Evolutionary conservation across 345 rosid genomes (phyloP), one percentile per base, ranked within the genome.

Genomic region (Crucihimalaya himalaica): DNA sequence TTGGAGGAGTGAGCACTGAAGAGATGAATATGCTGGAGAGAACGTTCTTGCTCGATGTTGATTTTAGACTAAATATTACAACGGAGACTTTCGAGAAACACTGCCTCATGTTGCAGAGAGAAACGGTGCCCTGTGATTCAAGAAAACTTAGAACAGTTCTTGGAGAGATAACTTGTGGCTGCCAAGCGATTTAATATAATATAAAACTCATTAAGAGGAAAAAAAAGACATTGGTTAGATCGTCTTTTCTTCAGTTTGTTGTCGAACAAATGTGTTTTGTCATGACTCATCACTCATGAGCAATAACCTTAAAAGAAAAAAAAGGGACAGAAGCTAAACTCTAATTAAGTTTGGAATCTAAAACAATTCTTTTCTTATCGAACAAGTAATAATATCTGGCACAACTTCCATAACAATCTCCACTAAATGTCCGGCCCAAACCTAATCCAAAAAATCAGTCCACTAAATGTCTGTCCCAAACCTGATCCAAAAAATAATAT

Each of bases 21-120:
- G 84, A 83, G 72, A 77, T 83, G 80, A 83, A 83, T 63, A 42
- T 31, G 53, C 50, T 83, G 61, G 86, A 83, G 73, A 69, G 72
- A 67, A 63, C 66, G 46, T 74, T 83, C 63, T 71, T 83, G 71
- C 79, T 81, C 62, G 55, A 72, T 32, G 3, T 83, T 67, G 86
- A 81, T 28, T 83, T 83, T 19, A 71, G 75, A 63, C 70, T 83
- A 4, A 40, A 79, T 46, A 74, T 83, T 48, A 83, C 84, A 5
- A 50, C 43, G 14, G 80, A 76, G 54, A 28, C 40, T n/a, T 83
- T 83, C 42, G 62, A 66, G 63, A 81, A 52, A 21, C 77, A 81
- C 15, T 81, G 86, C 45, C 14, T 59, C 5, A 70, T 72, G 76
- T 63, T 81, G 19, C 56, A 77, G 48, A 68, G 63, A 67, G 78